A percentile compares a stretch with the other conserved stretches of the same genome.
phyloP scores from a whole-genome alignment of 2,329 filamentous ascomycete species.

The Ascocoryne sarcoides region DNA sequence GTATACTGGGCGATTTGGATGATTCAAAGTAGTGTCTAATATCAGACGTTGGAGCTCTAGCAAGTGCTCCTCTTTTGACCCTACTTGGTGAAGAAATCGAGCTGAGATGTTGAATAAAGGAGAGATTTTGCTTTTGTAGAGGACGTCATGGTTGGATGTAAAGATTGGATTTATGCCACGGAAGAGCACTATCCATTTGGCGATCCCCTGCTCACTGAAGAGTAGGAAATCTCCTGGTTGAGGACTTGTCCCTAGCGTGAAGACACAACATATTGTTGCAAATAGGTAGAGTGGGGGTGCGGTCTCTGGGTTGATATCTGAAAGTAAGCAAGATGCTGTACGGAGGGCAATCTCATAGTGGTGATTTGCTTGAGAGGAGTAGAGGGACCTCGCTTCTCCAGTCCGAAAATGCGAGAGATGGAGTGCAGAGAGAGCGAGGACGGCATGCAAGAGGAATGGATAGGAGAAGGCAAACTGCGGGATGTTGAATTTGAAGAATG shows the following conservation, averaged over 20 bases:
- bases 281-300: conserved; percentile 31
- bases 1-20: conserved; percentile 7
- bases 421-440: conserved; percentile 1
- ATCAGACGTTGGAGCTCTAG: conserved; percentile 5
- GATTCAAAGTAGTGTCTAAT: neutral
- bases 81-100: conserved; percentile 8
- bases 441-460: conserved; percentile 13
- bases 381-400: neutral
- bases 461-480: conserved; percentile 5
- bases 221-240: conserved; percentile 30
- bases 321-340: conserved; percentile 27
- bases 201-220: conserved; percentile 25
- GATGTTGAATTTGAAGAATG: conserved; percentile 9
- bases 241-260: conserved; percentile 30
- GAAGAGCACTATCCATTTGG: conserved; percentile 31
- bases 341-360: neutral
- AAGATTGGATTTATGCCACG: conserved; percentile 29
- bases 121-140: conserved; percentile 15
- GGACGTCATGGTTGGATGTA: conserved; percentile 17
- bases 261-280: conserved; percentile 29
- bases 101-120: conserved; percentile 12
- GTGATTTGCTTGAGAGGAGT: neutral
- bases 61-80: conserved; percentile 8
- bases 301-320: conserved; percentile 25
- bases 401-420: neutral